phyloP scores from a whole-genome alignment of 768 basidiomycete species.

The Cantharellus cinnabarinus region DNA sequence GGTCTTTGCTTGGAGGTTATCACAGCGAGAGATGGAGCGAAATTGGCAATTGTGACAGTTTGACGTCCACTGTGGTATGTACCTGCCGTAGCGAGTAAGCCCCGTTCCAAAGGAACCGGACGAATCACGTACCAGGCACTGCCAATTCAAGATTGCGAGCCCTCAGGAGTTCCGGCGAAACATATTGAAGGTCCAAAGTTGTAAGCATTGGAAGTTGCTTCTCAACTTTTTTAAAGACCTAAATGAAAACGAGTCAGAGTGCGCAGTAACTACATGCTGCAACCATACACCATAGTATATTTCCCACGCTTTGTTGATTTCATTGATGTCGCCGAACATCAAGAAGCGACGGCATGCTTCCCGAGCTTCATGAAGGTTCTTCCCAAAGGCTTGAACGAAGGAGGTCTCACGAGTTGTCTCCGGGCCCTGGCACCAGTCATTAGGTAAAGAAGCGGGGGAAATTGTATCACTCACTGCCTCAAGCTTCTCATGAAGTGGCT shows the following conservation, averaged over 20 bases:
- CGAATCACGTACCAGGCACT: constrained; percentile 55
- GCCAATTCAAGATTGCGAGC: constrained; percentile 82
- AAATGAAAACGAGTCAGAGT: background rate
- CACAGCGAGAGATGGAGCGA: constrained; percentile 75
- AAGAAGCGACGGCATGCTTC: constrained; percentile 79
- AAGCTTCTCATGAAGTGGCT: constrained; percentile 81
- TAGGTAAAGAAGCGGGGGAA: background rate
- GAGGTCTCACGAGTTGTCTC: constrained; percentile 87
- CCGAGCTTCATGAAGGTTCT: constrained; percentile 79
- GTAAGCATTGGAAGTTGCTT: constrained; percentile 80
- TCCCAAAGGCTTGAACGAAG: constrained; percentile 82
- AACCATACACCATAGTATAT: constrained; percentile 79
- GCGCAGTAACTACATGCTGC: background rate
- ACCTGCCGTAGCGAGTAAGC: constrained; percentile 25
- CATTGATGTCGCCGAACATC: constrained; percentile 64
- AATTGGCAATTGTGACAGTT: constrained; percentile 63
- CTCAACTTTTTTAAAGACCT: constrained; percentile 94
- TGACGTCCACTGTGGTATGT: constrained; percentile 81
- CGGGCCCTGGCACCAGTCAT: constrained; percentile 42
- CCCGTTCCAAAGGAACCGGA: background rate
- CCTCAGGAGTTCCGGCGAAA: constrained; percentile 78
- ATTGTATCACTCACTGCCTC: constrained; percentile 40
- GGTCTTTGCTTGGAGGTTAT: constrained; percentile 96
- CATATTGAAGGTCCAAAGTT: constrained; percentile 87
- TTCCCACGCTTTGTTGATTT: constrained; percentile 96